Conservation (phyloP, 108 stramenopile genomes). For the Skeletonema menzelii region DNA sequence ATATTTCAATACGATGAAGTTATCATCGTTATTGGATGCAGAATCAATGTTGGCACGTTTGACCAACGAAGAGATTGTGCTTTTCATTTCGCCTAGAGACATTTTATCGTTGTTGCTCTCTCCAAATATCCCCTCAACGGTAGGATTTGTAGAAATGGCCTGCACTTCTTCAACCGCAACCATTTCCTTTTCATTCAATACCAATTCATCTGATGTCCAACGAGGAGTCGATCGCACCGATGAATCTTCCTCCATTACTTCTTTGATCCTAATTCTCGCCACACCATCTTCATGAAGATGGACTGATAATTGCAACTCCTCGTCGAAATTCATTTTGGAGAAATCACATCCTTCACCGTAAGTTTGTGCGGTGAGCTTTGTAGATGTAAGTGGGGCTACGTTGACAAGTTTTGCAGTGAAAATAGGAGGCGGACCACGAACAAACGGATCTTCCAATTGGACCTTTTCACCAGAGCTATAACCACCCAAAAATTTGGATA, state of each 20-base stretch:
- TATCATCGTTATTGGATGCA: conserved; percentile 12
- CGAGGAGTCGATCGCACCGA: conserved; percentile 51
- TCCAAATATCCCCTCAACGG: conserved; percentile 6
- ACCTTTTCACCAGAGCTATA: not conserved
- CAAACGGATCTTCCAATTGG: conserved; percentile 43
- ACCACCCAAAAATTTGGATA: conserved; percentile 40
- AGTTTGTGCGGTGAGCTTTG: conserved; percentile 42
- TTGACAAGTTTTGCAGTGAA: conserved; percentile 68
- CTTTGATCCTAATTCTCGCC: conserved; percentile 76
- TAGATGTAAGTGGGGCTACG: conserved; percentile 52
- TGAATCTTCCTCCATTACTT: conserved; percentile 52
- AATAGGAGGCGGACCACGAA: conserved; percentile 65
- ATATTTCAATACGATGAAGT: conserved; percentile 41
- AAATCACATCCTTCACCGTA: conserved; percentile 16
- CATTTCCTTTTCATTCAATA: conserved; percentile 73
- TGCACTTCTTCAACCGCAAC: conserved; percentile 46
- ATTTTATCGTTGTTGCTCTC: not conserved
- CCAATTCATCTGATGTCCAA: conserved; percentile 85
- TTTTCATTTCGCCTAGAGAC: not conserved
- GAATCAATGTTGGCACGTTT: conserved; percentile 13
- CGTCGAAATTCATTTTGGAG: conserved; percentile 24
- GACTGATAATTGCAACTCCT: conserved; percentile 66
- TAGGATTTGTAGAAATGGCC: conserved; percentile 17
- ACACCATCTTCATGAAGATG: conserved; percentile 76
- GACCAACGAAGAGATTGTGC: conserved; percentile 23